Evolutionary conservation across 108 stramenopile genomes (phyloP), one percentile per base, ranked within the genome.

Genomic region (Skeletonema marinoi): DNA sequence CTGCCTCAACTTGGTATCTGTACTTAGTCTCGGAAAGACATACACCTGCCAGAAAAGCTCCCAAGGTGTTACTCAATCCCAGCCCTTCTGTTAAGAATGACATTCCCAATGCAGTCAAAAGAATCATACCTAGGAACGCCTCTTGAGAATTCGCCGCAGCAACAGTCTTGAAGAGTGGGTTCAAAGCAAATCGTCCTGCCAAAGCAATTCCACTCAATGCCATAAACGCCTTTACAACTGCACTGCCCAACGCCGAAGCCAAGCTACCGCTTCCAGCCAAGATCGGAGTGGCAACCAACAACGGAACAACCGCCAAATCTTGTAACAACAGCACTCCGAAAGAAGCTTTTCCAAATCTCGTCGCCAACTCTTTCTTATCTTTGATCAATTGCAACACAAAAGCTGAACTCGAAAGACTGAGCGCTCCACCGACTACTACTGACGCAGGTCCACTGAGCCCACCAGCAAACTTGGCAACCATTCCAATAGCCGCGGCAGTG

Each of bases 331-430:
- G 73, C 32, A 97, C 90, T 13, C 98, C 97, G 81, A 98, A 98
- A 32, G 91, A 81, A 25, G 97, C 97, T 72, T 96, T 95, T 14
- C 98, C 98, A 71, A 96, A 96, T 39, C 95, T 74, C 8, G 97
- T 96, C 9, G 92, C 97, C 56, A 98, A 68, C 67, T 97, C 93
- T 64, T 96, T 89, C 78, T 97, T 97, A 74, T 98, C 98, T 78
- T 96, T 96, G 78, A 98, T 89, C 14, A 98, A 82, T 72, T 97
- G 98, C 51, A 98, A 82, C 33, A 97, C 98, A 80, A 98, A 98
- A 17, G 98, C 98, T 38, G 94, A 96, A 71, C 93, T 94, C 21
- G 85, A 88, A 30, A 98, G 79, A 19, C 96, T 95, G 31, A 98
- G 66, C 6, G 94, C 95, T 33, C 97, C 96, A 31, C 97, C 97